Evolutionary conservation across 1,284 basidiomycete species (phyloP).

Genomic region (Ceratobasidium sp.): DNA sequence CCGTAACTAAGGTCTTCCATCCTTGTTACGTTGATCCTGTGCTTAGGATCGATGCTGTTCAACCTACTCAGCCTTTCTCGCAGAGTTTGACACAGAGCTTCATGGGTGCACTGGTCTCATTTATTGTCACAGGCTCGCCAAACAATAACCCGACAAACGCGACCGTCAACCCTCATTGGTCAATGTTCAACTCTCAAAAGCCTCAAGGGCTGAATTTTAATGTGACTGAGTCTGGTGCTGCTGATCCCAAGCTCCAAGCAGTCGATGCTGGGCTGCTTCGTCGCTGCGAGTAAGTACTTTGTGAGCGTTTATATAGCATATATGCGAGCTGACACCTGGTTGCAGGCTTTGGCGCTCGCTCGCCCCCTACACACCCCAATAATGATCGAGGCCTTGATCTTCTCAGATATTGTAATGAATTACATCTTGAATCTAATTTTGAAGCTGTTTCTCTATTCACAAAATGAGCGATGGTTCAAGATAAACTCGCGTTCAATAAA

Average conservation of each 20-base stretch:
- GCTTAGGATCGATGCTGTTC: constrained; percentile 1
- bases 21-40: too few relatives aligned
- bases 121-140: constrained; percentile 29
- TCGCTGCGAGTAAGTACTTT: constrained; percentile 30
- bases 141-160: constrained; percentile 31
- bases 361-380: constrained; percentile 20
- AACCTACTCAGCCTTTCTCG: constrained; percentile 26
- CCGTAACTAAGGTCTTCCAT: too few relatives aligned
- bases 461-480: background rate
- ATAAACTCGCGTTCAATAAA: constrained; percentile 34
- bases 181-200: constrained; percentile 4
- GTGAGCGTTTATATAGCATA: background rate
- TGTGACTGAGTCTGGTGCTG: constrained; percentile 14
- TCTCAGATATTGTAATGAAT: background rate
- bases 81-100: constrained; percentile 35
- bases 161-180: constrained; percentile 28
- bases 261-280: constrained; percentile 5
- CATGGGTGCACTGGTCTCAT: constrained; percentile 31
- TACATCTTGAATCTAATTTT: too few relatives aligned
- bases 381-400: background rate
- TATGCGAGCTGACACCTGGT: background rate
- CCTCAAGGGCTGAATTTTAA: constrained; percentile 20
- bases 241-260: constrained; percentile 16
- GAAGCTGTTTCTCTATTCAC: too few relatives aligned
- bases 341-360: constrained; percentile 27